Evolutionary conservation across 805 yeast species (phyloP), one percentile per base, ranked within the genome.

Genomic region (Sporopachydermia lactativora): DNA sequence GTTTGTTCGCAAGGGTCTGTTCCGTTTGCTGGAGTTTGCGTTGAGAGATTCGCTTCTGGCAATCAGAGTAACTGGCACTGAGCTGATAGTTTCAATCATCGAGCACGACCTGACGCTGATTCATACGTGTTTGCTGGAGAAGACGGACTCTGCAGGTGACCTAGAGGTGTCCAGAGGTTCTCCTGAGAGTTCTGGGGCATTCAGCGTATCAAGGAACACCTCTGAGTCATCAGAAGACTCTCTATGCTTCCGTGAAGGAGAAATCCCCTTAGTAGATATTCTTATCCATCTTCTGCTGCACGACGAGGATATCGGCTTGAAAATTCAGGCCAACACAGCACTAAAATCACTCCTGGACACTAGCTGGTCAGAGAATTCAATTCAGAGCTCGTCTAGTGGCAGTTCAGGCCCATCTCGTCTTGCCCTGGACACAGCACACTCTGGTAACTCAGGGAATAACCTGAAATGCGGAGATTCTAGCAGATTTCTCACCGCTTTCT

Each of bases 281-380:
- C 57, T 85, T 28, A 67, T 79, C 0, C 68, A 74, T 31, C 67
- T 85, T 14, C 55, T 88, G 4, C 55, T 77, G 2, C 66, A 71
- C 15, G 94, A 81, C 44, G 61, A 65, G 6, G 76, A 76, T 46
- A 71, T 77, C 3, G 94, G 94, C 0, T 59, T 86, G 40, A 77
- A 81, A 52, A 73, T 81, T 4, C 96, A 86, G 55, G 81, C 88
- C 0, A 76, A 73, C 46, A 96, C 86, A 58, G 94, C 95, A 1
- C 58, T 88, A 39, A 77, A 77, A 52, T 75, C 77, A 2, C 58
- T 88, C 24, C 62, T 88, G 11, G 88, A 81, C 51, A 77, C 83
- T 1, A 59, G 31, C 31, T 24, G 31, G 31, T 8, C n/a, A 24
- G 31, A 24, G n/a, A 8, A 8, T 8, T 24, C 31, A 8, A 24